Base-by-base conservation (phyloP, 345 rosid genomes). In the Rhodamnia argentea region DNA sequence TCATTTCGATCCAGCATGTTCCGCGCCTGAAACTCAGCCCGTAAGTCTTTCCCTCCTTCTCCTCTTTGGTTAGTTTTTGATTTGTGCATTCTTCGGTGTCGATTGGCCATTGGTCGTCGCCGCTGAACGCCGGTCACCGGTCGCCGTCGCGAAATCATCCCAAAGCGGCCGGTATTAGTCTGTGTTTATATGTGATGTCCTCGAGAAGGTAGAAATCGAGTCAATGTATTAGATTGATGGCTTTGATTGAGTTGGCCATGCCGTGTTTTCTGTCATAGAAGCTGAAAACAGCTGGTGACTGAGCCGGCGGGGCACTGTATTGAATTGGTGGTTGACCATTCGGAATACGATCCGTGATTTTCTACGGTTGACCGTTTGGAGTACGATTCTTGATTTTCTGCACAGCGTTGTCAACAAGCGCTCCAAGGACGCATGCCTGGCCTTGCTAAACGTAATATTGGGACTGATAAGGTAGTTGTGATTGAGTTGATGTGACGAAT, bases 1-100 rank as follows among this genome's bases (percentile, higher is more conserved):
- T 50, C 90, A 88, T 62, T 85, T 97, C 88, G 91, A 87, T 87
- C 84, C 88, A 22, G 86, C 95, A 16, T 70, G 92, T 5, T 82
- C 89, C 20, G 82, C 53, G 24, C 70, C 81, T 40, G 91, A 84
- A 37, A 86, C 89, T 8, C 90, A 88, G 85, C 88, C 84, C 82
- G 95, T 92, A 86, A 82, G 83, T 84, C 52, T 22, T 50, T 13
- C 44, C 85, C 27, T 0, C 52, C 52, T 29, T 4, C 12, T 14
- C 16, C 22, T 53, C n/a, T 18, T 23, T 83, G 0, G 5, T 32
- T 62, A 62, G 40, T 15, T 62, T 62, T 15, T 16, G 40, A 62
- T 62, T 16, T 9, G 53, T 4, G 40, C 52, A 62, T 50, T 2
- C 24, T 47, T 27, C 55, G 9, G 44, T 0, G 13, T 64, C 44